Percentiles rank a stretch among this genome's conserved stretches.
These are phyloP conservation scores for Fusarium sp. DNA, from an alignment of 2,329 filamentous ascomycete genomes.

Conservation along the genomic window DNA sequence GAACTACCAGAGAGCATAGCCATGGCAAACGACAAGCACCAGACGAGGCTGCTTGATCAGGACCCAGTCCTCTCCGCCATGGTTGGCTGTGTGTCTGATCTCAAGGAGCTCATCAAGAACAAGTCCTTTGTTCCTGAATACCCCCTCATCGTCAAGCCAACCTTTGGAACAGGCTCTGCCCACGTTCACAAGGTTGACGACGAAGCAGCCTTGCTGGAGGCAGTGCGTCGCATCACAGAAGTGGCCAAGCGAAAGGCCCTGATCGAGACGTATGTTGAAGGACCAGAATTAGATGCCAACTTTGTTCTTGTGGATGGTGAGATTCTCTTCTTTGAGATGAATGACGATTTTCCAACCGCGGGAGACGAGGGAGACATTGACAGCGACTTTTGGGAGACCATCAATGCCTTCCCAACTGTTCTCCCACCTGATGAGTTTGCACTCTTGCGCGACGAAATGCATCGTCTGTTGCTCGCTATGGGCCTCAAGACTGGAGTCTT, in stretches of 20 bases:
- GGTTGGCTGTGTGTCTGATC: neutral
- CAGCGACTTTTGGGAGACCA: conserved; percentile 16
- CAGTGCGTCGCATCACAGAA: neutral
- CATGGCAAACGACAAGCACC: conserved; percentile 3
- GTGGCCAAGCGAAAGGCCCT: conserved; percentile 1
- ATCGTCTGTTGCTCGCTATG: conserved; percentile 13
- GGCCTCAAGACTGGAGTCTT: conserved; percentile 26
- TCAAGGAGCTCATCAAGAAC: neutral
- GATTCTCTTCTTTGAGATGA: conserved; percentile 37
- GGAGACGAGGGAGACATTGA: conserved; percentile 19
- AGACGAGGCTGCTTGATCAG: neutral
- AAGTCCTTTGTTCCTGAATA: conserved; percentile 3
- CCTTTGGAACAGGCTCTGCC: neutral
- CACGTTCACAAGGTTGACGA: neutral
- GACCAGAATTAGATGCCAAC: conserved; percentile 41
- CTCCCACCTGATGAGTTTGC: conserved; percentile 21
- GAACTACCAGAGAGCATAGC: neutral
- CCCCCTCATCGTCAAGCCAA: conserved; percentile 1
- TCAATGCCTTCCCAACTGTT: conserved; percentile 16
- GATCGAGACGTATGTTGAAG: conserved; percentile 36
- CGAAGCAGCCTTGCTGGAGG: neutral
- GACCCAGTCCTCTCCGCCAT: neutral
- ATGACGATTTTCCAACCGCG: conserved; percentile 32
- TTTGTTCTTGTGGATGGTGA: conserved; percentile 36
- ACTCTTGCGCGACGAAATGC: conserved; percentile 19